Percentiles rank a stretch among this genome's conserved stretches.
Conservation (phyloP, 495 filamentous ascomycete genomes). For the Physcia stellaris region DNA sequence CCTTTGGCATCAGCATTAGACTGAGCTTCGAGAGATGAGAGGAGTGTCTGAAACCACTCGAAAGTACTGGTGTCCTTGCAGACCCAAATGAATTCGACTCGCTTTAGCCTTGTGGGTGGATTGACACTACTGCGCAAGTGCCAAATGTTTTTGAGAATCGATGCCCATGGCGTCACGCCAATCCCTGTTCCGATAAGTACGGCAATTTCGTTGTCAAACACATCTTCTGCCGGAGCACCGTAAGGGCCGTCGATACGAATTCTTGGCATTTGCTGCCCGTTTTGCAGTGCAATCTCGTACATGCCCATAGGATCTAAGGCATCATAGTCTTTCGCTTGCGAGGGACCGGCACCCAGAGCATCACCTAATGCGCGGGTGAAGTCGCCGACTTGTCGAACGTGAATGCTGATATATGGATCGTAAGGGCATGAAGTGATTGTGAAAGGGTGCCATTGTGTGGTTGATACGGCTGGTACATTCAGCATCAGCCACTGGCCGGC, state of each 20-base stretch:
- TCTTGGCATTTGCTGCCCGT: constrained; percentile 77
- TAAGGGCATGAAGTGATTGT: constrained; percentile 98
- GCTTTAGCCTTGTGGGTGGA: constrained; percentile 71
- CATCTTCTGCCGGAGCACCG: constrained; percentile 87
- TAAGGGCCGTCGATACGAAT: constrained; percentile 93
- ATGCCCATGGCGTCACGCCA: constrained; percentile 94
- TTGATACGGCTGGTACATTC: constrained; percentile 77
- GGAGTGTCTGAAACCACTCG: constrained; percentile 95
- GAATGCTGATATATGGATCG: constrained; percentile 85
- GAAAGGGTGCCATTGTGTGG: constrained; percentile 94
- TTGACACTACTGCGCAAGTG: constrained; percentile 78
- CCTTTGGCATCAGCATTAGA: constrained; percentile 49
- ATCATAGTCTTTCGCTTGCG: constrained; percentile 75
- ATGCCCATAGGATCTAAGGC: constrained; percentile 86
- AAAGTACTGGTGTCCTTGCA: constrained; percentile 94
- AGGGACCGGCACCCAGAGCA: constrained; percentile 77
- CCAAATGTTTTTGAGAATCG: constrained; percentile 98
- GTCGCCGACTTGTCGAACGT: constrained; percentile 92
- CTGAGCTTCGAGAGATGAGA: constrained; percentile 84
- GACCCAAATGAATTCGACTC: constrained; percentile 98
- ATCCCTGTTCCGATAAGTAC: constrained; percentile 96
- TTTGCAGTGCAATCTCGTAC: constrained; percentile 94
- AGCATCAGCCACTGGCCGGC: constrained; percentile 96
- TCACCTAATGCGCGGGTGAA: constrained; percentile 83
- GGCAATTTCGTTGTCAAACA: constrained; percentile 97